Base-by-base conservation (phyloP, 2,329 filamentous ascomycete species). In the Ascochyta lentis region DNA sequence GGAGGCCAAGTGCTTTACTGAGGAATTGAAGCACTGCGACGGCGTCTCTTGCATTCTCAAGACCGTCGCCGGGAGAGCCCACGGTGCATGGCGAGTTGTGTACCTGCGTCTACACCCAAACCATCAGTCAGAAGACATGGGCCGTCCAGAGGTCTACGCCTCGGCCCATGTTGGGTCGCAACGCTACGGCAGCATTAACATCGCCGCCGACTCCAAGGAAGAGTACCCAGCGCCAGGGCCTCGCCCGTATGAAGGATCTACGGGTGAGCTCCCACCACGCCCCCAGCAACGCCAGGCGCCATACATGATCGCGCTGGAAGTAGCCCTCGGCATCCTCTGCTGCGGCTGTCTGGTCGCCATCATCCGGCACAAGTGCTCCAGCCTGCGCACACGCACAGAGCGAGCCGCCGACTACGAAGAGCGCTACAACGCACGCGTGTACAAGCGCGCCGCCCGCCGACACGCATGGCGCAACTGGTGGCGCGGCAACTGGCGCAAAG, bases 361-460 rank as follows among this genome's bases (percentile, higher is more conserved):
- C 38, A 74, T 83, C 50, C 77, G 76, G 23, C 73, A 78, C 53
- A 80, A 80, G 59, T 84, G 78, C 57, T 78, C 79, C 61, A 80
- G 80, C 47, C 76, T 79, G 23, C 79, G 82, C 29, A 79, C 77
- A 27, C 79, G 80, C 54, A 81, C 79, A 12, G 83, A 86, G 54
- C 77, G 82, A 24, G 78, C 81, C 8, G 82, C 84, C 15, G 75
- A 79, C 39, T 78, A 78, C 13, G 84, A 86, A 72, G 83, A 86
- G 69, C 78, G 83, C 46, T 75, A 78, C 27, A 81, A 79, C 26
- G 80, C 76, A 10, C 76, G 79, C 12, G 77, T 80, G 7, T 86
- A 86, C 62, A 79, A 79, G 39, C 77, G 79, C 29, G 83, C 83
- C 27, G 83, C 83, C 19, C 78, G 81, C 22, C 74, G 79, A 27